phyloP scores from a whole-genome alignment of 73 alveolate genomes.

The Symbiodinium natans region DNA sequence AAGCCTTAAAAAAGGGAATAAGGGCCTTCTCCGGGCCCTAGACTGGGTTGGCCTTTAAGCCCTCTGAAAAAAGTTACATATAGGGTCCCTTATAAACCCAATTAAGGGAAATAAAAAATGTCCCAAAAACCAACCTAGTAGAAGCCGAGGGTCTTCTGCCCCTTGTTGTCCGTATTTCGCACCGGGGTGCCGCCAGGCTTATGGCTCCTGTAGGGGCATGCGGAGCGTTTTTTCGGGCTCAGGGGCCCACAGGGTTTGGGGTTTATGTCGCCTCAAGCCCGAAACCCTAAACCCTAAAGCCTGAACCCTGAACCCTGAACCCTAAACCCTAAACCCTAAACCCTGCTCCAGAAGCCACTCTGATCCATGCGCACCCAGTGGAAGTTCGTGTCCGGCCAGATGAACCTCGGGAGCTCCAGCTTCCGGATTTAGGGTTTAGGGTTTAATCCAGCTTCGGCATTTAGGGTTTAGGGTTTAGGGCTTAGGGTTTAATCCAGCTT shows the following conservation, averaged over 20 bases:
- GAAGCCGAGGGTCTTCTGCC: neutral
- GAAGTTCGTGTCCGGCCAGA: constrained; percentile 83
- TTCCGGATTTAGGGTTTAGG: too few relatives aligned
- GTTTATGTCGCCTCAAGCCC: neutral
- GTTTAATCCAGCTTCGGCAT: neutral
- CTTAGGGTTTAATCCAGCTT: neutral
- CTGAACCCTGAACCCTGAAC: too few relatives aligned
- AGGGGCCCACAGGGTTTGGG: neutral
- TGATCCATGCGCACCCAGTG: constrained; percentile 84
- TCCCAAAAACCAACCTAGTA: too few relatives aligned
- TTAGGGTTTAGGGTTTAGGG: neutral
- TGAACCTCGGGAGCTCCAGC: too few relatives aligned
- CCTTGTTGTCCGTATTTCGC: constrained; percentile 86
- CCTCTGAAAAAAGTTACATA: too few relatives aligned
- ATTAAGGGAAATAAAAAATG: too few relatives aligned
- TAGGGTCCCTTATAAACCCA: too few relatives aligned
- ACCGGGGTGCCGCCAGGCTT: constrained; percentile 76
- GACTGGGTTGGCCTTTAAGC: too few relatives aligned
- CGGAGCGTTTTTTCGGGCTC: neutral
- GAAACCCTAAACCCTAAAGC: too few relatives aligned
- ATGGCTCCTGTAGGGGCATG: neutral
- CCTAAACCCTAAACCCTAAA: too few relatives aligned
- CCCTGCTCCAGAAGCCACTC: constrained; percentile 12
- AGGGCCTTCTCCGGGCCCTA: too few relatives aligned
- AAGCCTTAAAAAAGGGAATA: too few relatives aligned